Conservation (phyloP, 2,329 filamentous ascomycete species). For the Elsinoe fawcettii region DNA sequence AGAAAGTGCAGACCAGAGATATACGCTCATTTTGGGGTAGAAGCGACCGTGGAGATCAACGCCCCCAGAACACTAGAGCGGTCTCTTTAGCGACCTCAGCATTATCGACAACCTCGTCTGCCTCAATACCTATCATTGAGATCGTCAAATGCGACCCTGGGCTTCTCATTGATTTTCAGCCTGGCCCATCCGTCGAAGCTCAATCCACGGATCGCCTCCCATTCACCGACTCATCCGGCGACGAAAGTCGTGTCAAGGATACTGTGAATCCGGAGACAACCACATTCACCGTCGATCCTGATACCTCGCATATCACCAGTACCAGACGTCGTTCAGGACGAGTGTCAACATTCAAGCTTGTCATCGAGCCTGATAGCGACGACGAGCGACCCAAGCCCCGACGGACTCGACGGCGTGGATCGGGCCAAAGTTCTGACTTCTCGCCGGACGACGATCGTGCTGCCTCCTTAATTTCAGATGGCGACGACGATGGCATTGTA, state of each 20-base stretch:
- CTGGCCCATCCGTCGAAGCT: background rate
- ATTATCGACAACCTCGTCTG: background rate
- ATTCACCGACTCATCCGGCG: constrained; percentile 2
- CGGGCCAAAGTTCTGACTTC: background rate
- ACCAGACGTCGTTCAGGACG: background rate
- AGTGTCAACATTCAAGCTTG: background rate
- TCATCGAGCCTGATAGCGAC: background rate
- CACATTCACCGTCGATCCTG: background rate
- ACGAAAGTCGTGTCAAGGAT: background rate
- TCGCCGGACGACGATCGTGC: background rate
- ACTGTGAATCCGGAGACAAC: background rate
- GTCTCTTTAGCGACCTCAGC: background rate
- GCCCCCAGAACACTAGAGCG: background rate
- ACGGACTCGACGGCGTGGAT: too few species aligned
- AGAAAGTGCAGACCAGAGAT: background rate
- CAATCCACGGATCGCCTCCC: background rate
- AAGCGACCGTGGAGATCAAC: background rate
- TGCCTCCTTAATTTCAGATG: background rate
- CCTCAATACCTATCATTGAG: background rate
- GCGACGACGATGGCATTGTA: background rate
- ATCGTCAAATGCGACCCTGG: background rate
- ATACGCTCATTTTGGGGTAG: background rate
- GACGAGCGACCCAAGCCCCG: background rate
- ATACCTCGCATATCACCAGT: too few species aligned
- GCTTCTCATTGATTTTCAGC: background rate